Evolutionary conservation across 805 yeast genomes (phyloP).

Genomic region (Wickerhamiella azymoides): DNA sequence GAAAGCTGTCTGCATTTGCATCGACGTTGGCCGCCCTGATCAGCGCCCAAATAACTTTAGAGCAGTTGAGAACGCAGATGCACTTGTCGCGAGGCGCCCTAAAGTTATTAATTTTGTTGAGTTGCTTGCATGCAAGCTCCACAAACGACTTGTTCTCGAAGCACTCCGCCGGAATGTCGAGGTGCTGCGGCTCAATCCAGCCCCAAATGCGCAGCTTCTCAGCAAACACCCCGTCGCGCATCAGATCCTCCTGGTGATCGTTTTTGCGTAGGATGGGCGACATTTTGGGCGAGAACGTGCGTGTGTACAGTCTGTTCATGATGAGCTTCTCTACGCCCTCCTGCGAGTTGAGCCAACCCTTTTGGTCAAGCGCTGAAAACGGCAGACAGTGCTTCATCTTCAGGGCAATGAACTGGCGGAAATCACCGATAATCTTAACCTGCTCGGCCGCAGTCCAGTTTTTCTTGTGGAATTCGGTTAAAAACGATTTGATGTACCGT

Average conservation of each 20-base stretch:
- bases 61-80: constrained; percentile 78
- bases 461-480: constrained; percentile 57
- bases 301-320: constrained; percentile 70
- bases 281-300: constrained; percentile 70
- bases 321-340: constrained; percentile 89
- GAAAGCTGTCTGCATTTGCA: constrained; percentile 85
- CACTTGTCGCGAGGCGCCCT: constrained; percentile 92
- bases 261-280: constrained; percentile 32
- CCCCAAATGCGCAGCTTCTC: constrained; percentile 45
- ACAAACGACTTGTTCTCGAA: constrained; percentile 40
- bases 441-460: constrained; percentile 69
- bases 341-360: constrained; percentile 52
- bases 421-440: constrained; percentile 60
- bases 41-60: constrained; percentile 83
- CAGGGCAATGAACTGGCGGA: constrained; percentile 49
- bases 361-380: constrained; percentile 49
- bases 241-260: constrained; percentile 49
- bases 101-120: constrained; percentile 63
- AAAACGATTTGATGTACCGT: constrained; percentile 69
- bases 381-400: constrained; percentile 42
- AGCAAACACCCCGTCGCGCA: constrained; percentile 40
- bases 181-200: constrained; percentile 60
- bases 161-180: constrained; percentile 53
- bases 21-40: constrained; percentile 52
- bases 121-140: constrained; percentile 55